Evolutionary conservation across 192 early-diverging fungal genomes (phyloP).

Genomic region (Geranomyces michiganensis): DNA sequence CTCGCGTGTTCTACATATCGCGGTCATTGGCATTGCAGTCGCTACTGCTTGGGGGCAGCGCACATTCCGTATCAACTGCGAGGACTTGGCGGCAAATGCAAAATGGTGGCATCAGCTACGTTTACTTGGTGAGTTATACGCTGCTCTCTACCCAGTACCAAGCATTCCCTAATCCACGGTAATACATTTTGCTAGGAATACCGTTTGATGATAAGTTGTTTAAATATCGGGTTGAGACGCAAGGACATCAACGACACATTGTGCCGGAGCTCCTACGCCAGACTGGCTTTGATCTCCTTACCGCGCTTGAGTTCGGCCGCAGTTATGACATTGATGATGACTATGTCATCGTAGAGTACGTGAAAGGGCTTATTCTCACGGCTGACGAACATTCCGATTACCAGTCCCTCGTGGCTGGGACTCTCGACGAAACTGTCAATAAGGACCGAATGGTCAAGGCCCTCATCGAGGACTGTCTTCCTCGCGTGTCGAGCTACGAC

Average conservation of each 20-base stretch:
- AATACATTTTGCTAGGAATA: slow-evolving; percentile 37
- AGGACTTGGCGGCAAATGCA: slow-evolving; percentile 60
- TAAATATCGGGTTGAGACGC: slow-evolving; percentile 42
- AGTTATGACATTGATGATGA: slow-evolving; percentile 63
- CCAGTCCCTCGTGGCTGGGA: slow-evolving; percentile 50
- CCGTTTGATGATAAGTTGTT: slow-evolving; percentile 61
- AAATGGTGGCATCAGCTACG: slow-evolving; percentile 69
- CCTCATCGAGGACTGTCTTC: slow-evolving; percentile 51
- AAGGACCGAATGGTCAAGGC: slow-evolving; percentile 54
- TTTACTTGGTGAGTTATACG: slow-evolving; percentile 48
- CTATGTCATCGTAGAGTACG: slow-evolving; percentile 52
- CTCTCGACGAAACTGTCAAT: slow-evolving; percentile 59
- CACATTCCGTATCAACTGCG: slow-evolving; percentile 60
- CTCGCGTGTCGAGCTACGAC: slow-evolving; percentile 60
- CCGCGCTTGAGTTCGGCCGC: slow-evolving; percentile 67
- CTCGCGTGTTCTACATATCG: slow-evolving; percentile 48
- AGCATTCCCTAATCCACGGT: slow-evolving; percentile 7
- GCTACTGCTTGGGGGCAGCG: slow-evolving; percentile 70
- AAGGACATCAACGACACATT: slow-evolving; percentile 55
- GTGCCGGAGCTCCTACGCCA: slow-evolving; percentile 62
- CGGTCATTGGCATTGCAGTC: slow-evolving; percentile 59
- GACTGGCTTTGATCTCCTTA: slow-evolving; percentile 61
- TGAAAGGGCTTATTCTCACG: slow-evolving; percentile 47
- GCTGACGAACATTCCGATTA: slow-evolving; percentile 30
- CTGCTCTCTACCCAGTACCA: background rate